Base-by-base conservation (phyloP, 2,329 filamentous ascomycete genomes). In the Cladophialophora psammophila region DNA sequence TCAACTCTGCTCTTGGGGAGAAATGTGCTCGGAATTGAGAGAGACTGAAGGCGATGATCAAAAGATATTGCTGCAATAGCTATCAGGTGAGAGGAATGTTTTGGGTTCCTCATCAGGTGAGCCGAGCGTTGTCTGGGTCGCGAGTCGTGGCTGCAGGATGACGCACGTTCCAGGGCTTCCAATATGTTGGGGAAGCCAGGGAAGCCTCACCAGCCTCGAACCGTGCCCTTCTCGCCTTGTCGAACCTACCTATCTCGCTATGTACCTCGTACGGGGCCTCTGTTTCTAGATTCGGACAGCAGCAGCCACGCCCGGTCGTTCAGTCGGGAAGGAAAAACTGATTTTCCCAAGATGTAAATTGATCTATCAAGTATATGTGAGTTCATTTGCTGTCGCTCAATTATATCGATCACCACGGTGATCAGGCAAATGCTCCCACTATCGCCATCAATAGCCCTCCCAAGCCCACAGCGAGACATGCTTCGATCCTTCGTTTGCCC, bases 391-490 rank as follows among this genome's bases (percentile, higher is more conserved):
- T 5, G 6, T 20, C 26, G 15, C 12, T 26, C 32, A 40, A 18
- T 15, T 5, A 26, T 35, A 26, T 26, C 12, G 12, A 26, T 26
- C 12, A 20, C 18, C 2, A 35, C 15, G 34, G 12, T 26, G 38
- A 54, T 54, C 74, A 84, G 53, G 88, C 88, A 84, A 87, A 91
- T 58, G 88, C 88, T 7, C 88, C 88, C 1, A 91, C 88, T 65
- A 90, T 78, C 20, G 88, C 87, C 88, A 91, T 91, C 52, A 90
- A 76, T 67, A 85, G 76, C 15, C 86, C 85, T 0, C 88, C 88
- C 35, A 80, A 81, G 10, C 88, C 82, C 40, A 91, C 88, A 9
- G 87, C 85, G 48, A 80, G 78, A 76, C 87, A 90, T 64, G 88
- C 88, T 74, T 90, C 84, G 64, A 88, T 74, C 67, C 88, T 83